phyloP scores from a whole-genome alignment of 2,329 filamentous ascomycete genomes.

The Lecanicillium sp. region DNA sequence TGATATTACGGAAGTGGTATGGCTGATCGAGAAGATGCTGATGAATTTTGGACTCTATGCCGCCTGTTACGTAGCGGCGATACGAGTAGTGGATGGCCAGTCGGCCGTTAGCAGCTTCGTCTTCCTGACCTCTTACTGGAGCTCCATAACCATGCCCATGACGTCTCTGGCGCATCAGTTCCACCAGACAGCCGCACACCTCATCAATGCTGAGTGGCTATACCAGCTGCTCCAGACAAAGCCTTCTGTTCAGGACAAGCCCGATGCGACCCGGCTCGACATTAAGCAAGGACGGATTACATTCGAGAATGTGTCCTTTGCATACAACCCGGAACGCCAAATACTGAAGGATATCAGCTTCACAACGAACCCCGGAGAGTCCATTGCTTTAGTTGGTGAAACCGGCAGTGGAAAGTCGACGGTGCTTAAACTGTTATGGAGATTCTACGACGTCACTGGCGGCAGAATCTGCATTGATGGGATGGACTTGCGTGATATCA shows the following conservation, averaged over 20 bases:
- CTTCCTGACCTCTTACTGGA: constrained; percentile 59
- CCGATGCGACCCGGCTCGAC: constrained; percentile 34
- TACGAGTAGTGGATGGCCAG: constrained; percentile 1
- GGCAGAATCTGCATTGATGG: constrained; percentile 51
- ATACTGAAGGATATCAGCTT: constrained; percentile 43
- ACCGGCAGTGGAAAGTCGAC: constrained; percentile 58
- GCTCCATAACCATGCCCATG: constrained; percentile 30
- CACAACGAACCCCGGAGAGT: constrained; percentile 41
- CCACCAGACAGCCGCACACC: constrained; percentile 24
- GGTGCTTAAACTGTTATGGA: constrained; percentile 50
- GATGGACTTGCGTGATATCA: constrained; percentile 52
- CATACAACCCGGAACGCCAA: constrained; percentile 44
- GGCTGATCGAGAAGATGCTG: constrained; percentile 9
- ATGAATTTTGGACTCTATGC: constrained; percentile 15
- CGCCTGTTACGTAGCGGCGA: constrained; percentile 14
- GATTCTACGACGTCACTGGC: constrained; percentile 50
- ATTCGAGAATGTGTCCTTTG: constrained; percentile 47
- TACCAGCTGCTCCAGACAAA: constrained; percentile 50
- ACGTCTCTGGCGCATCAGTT: constrained; percentile 22
- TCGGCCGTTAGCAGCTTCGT: constrained; percentile 49
- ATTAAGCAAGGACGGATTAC: constrained; percentile 40
- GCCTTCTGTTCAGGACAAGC: constrained; percentile 42
- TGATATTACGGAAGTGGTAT: constrained; percentile 8
- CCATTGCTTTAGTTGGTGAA: constrained; percentile 53
- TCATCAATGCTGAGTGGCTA: constrained; percentile 60